Evolutionary conservation across 192 early-diverging fungal species (phyloP).

Genomic region (Phlyctochytrium bullatum): DNA sequence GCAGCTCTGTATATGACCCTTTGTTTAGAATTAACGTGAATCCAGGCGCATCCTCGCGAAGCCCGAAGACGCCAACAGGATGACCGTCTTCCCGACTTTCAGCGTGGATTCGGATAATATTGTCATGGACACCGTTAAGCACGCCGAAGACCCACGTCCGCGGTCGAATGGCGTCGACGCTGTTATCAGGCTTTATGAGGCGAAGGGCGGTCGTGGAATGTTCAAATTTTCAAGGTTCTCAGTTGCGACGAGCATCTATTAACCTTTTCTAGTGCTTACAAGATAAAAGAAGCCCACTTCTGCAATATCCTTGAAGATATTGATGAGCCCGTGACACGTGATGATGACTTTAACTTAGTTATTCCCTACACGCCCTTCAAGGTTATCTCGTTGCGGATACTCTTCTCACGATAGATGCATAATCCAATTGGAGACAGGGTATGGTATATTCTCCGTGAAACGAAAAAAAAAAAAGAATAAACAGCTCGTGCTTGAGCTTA

Average conservation of each 20-base stretch:
- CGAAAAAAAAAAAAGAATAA: no score
- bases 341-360: conserved; percentile 20
- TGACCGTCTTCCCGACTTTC: not conserved
- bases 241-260: not conserved
- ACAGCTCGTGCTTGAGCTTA: no score
- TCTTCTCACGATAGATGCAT: not conserved
- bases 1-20: conserved; percentile 27
- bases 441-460: no score
- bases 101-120: conserved; percentile 53
- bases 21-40: not conserved
- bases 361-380: conserved; percentile 26
- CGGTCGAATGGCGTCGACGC: conserved; percentile 35
- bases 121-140: conserved; percentile 86
- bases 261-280: conserved; percentile 35
- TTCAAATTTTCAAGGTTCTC: conserved; percentile 43
- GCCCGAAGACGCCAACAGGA: conserved; percentile 1
- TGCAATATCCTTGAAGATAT: conserved; percentile 80
- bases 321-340: conserved; percentile 17
- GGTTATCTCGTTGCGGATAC: conserved; percentile 16
- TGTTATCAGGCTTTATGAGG: conserved; percentile 85
- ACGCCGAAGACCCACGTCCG: conserved; percentile 54
- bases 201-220: conserved; percentile 77
- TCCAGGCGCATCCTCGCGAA: not conserved
- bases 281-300: conserved; percentile 42
- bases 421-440: no score